Base-by-base conservation (phyloP, 305 asterid species). In the Fraxinus floribunda region DNA sequence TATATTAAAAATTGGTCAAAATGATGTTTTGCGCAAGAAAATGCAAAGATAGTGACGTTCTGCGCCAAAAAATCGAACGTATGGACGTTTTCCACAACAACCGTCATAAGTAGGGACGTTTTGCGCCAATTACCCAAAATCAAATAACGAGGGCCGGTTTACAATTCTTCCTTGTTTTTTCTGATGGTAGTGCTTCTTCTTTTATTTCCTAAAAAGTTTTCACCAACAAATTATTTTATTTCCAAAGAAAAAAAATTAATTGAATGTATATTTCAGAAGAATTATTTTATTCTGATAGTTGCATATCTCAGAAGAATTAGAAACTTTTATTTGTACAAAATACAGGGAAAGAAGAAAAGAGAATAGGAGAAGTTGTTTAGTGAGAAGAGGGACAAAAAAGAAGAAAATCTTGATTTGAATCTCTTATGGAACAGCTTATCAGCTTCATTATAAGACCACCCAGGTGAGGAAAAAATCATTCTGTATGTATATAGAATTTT, bases 371-470 rank as follows among this genome's bases (percentile, higher is more conserved):
- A 62, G 15, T 16, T 11, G 38, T 66, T 35, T 46, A 35, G 74
- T 22, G 68, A 0, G 35, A 26, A 44, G 15, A 26, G 68, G 52
- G 82, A 41, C 75, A 84, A 60, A 79, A 80, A 52, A 75, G 60
- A 71, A 60, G 66, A 79, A 84, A 88, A 85, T 86, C 88, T 85
- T 77, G 89, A 80, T 79, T 83, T 84, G 81, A 90, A 83, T 86
- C 89, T 82, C 82, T 79, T 70, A 88, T 96, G 99, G 99, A 96
- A 85, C 99, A 91, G 94, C 95, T 96, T 78, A 90, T 96, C 77
- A 96, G 93, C 97, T 93, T 96, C 90, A 94, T 96, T 81, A 96
- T 96, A 88, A 86, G 98, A 75, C 99, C 99, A 22, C 99, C 99
- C 88, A 94, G 99, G 99, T 96, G 71, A 86, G 30, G 78, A 78